Evolutionary conservation across 805 yeast species (phyloP).

Genomic region (Ogataea saltuana): DNA sequence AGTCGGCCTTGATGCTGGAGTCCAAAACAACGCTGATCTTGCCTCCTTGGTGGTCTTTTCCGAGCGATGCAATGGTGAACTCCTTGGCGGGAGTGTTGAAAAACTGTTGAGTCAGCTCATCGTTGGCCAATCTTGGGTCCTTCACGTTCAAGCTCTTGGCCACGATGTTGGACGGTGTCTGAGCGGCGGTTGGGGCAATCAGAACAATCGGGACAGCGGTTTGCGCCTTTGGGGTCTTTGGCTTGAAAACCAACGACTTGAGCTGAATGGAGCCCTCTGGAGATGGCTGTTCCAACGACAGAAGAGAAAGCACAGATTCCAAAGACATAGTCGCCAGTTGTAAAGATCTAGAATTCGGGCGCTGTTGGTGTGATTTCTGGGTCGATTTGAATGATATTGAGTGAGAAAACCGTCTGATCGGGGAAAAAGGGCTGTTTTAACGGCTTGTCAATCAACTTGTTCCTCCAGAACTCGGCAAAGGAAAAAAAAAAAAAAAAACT

Average conservation of each 20-base stretch:
- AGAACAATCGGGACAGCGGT: constrained; percentile 78
- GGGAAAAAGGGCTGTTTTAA: not conserved
- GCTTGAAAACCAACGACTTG: constrained; percentile 84
- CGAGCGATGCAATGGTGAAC: constrained; percentile 57
- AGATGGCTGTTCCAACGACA: constrained; percentile 58
- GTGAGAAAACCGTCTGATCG: not conserved
- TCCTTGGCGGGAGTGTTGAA: constrained; percentile 60
- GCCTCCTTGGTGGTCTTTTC: constrained; percentile 46
- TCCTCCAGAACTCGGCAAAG: not conserved
- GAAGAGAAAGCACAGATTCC: constrained; percentile 65
- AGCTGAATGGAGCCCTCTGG: constrained; percentile 54
- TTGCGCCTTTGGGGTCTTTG: constrained; percentile 84
- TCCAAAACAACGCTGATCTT: constrained; percentile 65
- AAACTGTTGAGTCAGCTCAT: constrained; percentile 69
- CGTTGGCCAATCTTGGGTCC: constrained; percentile 87
- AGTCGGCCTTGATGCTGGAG: constrained; percentile 45
- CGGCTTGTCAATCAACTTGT: not conserved
- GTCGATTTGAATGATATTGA: not conserved
- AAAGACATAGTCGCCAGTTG: constrained; percentile 50
- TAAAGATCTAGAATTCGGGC: not conserved
- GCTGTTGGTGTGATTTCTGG: not conserved
- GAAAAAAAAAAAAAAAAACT: constrained; percentile 3
- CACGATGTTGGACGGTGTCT: constrained; percentile 64
- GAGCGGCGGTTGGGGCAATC: constrained; percentile 69
- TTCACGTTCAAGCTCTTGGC: constrained; percentile 70